Evolutionary conservation across 306 rosid genomes (phyloP), one percentile per base, ranked within the genome.

Genomic region (Cyclanthera cordifolia): DNA sequence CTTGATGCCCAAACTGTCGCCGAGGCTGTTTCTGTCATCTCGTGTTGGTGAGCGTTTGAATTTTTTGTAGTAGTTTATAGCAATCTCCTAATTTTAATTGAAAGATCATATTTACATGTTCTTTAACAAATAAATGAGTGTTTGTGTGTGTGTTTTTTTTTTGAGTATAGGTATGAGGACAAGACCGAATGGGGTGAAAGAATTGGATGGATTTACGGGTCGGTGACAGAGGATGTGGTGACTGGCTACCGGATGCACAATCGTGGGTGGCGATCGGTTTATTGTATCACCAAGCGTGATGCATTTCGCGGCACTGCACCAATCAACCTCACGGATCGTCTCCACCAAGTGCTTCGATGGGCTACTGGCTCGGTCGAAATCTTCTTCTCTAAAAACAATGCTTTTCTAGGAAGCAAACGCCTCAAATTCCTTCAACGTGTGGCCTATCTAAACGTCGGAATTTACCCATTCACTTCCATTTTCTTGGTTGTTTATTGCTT

Each of bases 201-300:
- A 32, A 73, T 87, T 21, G 96, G 96, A 13, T 90, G 96, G 96
- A 90, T 90, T 66, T 90, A 90, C 52, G 96, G 96, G 39, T 90
- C 96, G 7, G 91, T 87, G 67, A 87, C 96, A 7, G 96, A 87
- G 72, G 95, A 87, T 75, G 95, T 90, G 72, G 88, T 90, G 52
- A 90, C 91, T 0, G 96, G 96, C 13, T 90, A 87, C 63, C 53
- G 96, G n/a, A 90, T 90, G 96, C 96, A 90, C 80, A 90, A 90
- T 49, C 91, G 95, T 4, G 96, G 96, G 4, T 90, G 96, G 96
- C 73, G 96, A 72, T 87, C 96, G 0, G 74, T 87, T 19, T 90
- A 90, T 59, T 90, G 96, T 81, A 64, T 90, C 68, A 90, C 96
- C 14, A 90, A 81, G 73, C 83, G 95, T 1, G 96, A 90, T 2